phyloP scores from a whole-genome alignment of 2,329 filamentous ascomycete species.

The Cytospora leucostoma region DNA sequence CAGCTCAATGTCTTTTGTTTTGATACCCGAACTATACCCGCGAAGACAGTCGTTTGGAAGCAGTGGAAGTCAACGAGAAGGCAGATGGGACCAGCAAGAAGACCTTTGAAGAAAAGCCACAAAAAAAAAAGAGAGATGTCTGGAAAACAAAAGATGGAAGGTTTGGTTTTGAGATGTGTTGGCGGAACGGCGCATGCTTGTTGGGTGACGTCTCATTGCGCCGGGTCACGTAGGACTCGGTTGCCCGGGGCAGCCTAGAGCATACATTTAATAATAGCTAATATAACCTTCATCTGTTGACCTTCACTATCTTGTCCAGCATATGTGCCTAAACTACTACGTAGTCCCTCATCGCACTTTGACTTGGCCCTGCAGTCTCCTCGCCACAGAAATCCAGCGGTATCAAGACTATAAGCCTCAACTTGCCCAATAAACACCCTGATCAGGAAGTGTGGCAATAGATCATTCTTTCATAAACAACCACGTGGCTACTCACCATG shows the following conservation, averaged over 20 bases:
- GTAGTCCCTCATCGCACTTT: too few relatives aligned
- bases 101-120: constrained; percentile 20
- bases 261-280: constrained; percentile 37
- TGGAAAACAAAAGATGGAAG: constrained; percentile 23
- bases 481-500: too few relatives aligned
- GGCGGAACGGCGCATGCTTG: constrained; percentile 20
- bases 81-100: constrained; percentile 25
- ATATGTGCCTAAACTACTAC: not conserved
- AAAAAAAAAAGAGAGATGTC: constrained; percentile 24
- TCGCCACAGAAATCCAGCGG: too few relatives aligned
- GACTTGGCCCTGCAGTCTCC: too few relatives aligned
- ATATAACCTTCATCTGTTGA: constrained; percentile 38
- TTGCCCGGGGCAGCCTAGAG: constrained; percentile 11
- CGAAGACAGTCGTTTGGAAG: constrained; percentile 32
- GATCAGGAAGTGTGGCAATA: too few relatives aligned
- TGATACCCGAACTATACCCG: constrained; percentile 44
- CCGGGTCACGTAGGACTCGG: constrained; percentile 19
- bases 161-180: constrained; percentile 22
- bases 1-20: constrained; percentile 36
- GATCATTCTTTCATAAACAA: too few relatives aligned
- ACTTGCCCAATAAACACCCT: too few relatives aligned
- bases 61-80: constrained; percentile 20
- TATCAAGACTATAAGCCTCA: too few relatives aligned
- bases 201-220: not conserved
- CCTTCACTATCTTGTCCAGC: constrained; percentile 28